phyloP scores from a whole-genome alignment of 2,329 filamentous ascomycete genomes.

The Fusarium drepaniforme region DNA sequence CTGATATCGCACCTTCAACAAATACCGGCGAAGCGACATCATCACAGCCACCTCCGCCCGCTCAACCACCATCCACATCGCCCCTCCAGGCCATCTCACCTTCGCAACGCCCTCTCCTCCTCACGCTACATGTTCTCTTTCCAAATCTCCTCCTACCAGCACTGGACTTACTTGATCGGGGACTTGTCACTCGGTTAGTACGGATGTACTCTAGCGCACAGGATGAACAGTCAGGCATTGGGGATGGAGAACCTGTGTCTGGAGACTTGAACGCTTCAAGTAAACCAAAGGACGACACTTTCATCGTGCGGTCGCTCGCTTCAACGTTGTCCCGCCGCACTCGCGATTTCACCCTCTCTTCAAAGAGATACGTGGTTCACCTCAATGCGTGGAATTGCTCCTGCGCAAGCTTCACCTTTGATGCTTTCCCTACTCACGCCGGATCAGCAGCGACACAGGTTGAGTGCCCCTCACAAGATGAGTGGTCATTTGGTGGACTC shows the following conservation, averaged over 20 bases:
- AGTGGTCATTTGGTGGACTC: constrained; percentile 64
- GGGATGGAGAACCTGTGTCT: not conserved
- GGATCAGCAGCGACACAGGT: constrained; percentile 6
- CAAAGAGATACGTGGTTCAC: constrained; percentile 75
- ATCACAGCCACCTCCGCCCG: constrained; percentile 14
- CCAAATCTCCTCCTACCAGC: constrained; percentile 85
- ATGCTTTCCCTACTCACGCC: constrained; percentile 66
- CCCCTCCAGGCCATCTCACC: constrained; percentile 32
- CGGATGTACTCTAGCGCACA: not conserved
- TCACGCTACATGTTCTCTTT: constrained; percentile 88
- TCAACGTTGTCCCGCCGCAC: constrained; percentile 46
- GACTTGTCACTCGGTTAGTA: constrained; percentile 71
- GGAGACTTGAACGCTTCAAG: constrained; percentile 33
- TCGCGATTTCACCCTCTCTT: constrained; percentile 24
- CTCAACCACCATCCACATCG: constrained; percentile 32
- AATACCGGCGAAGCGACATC: constrained; percentile 6
- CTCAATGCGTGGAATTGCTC: constrained; percentile 87
- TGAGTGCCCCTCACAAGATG: not conserved
- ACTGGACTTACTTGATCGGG: constrained; percentile 86
- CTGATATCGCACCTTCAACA: constrained; percentile 45
- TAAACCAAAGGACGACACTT: constrained; percentile 53
- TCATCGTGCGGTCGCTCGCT: constrained; percentile 74
- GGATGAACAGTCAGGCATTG: not conserved
- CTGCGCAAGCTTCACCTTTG: constrained; percentile 86
- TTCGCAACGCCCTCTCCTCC: constrained; percentile 68